A percentile compares a stretch with the other conserved stretches of the same genome.
Evolutionary conservation across 2,329 filamentous ascomycete species (phyloP).

Genomic region (Colletotrichum sp.): DNA sequence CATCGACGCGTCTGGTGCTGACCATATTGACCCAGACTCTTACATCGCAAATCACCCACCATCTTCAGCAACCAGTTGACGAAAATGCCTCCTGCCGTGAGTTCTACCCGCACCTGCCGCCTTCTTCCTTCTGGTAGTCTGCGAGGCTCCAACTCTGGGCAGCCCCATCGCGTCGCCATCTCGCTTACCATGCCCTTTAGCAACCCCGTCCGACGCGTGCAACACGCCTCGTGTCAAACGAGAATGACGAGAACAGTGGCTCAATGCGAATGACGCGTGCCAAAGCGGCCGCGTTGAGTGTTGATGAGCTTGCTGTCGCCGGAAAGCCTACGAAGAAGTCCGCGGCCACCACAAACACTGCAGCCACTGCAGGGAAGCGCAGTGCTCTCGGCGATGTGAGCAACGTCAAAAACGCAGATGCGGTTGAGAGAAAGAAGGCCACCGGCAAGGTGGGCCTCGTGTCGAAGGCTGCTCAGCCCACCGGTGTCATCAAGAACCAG

Average conservation of each 20-base stretch:
- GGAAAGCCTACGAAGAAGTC: constrained; percentile 75
- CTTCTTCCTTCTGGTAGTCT: not conserved
- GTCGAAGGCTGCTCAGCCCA: constrained; percentile 81
- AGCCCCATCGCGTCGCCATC: constrained; percentile 3
- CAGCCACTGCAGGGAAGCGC: constrained; percentile 69
- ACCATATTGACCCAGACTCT: constrained; percentile 5
- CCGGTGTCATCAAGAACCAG: constrained; percentile 76
- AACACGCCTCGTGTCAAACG: constrained; percentile 80
- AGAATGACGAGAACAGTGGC: constrained; percentile 89
- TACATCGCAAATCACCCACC: not conserved
- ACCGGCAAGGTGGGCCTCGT: constrained; percentile 70
- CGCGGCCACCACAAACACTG: constrained; percentile 51
- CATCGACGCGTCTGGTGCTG: constrained; percentile 15
- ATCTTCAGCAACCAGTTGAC: constrained; percentile 17
- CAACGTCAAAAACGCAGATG: constrained; percentile 86
- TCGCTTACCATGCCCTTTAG: constrained; percentile 38
- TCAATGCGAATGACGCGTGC: constrained; percentile 90
- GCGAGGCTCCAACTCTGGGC: not conserved
- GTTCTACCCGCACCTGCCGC: constrained; percentile 21
- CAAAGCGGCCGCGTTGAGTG: constrained; percentile 79
- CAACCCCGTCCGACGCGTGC: constrained; percentile 69
- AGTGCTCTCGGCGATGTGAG: constrained; percentile 91
- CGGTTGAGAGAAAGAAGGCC: constrained; percentile 76
- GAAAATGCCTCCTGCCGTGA: constrained; percentile 40
- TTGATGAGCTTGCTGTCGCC: constrained; percentile 64